phyloP scores from a whole-genome alignment of 192 early-diverging fungal species.

The Mycoemilia scoparia region DNA sequence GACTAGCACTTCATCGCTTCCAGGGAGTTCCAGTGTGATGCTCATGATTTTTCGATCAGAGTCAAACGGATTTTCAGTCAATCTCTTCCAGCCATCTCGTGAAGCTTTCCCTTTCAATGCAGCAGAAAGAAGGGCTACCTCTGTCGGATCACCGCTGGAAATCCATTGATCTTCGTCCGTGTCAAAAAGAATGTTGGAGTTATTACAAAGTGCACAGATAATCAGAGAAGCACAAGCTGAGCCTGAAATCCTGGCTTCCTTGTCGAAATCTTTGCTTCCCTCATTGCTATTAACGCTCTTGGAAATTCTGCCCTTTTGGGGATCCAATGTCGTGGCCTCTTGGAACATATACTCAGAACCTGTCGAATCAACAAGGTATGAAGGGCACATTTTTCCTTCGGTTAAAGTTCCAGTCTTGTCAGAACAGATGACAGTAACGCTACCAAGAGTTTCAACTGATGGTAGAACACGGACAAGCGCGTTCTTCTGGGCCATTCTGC shows the following conservation, averaged over 20 bases:
- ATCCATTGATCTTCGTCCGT: constrained; percentile 41
- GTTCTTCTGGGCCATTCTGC: constrained; percentile 71
- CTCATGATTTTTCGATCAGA: constrained; percentile 94
- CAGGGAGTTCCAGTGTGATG: constrained; percentile 39
- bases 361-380: constrained; percentile 37
- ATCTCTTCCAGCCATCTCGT: constrained; percentile 15
- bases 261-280: constrained; percentile 13
- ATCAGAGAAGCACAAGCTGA: constrained; percentile 60
- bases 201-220: constrained; percentile 72
- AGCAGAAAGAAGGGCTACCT: constrained; percentile 76
- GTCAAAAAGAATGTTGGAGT: constrained; percentile 49
- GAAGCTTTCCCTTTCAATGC: constrained; percentile 68
- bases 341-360: constrained; percentile 17
- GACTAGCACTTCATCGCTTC: constrained; percentile 25
- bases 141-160: constrained; percentile 83
- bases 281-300: constrained; percentile 32
- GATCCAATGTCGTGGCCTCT: constrained; percentile 48
- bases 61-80: constrained; percentile 79
- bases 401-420: constrained; percentile 97
- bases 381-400: constrained; percentile 90
- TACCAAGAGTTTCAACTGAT: constrained; percentile 87
- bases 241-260: constrained; percentile 34
- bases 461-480: constrained; percentile 85
- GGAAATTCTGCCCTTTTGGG: constrained; percentile 36
- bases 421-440: constrained; percentile 92